Evolutionary conservation across 768 basidiomycete species (phyloP), one percentile per base, ranked within the genome.

Genomic region (Crepidotus variabilis): DNA sequence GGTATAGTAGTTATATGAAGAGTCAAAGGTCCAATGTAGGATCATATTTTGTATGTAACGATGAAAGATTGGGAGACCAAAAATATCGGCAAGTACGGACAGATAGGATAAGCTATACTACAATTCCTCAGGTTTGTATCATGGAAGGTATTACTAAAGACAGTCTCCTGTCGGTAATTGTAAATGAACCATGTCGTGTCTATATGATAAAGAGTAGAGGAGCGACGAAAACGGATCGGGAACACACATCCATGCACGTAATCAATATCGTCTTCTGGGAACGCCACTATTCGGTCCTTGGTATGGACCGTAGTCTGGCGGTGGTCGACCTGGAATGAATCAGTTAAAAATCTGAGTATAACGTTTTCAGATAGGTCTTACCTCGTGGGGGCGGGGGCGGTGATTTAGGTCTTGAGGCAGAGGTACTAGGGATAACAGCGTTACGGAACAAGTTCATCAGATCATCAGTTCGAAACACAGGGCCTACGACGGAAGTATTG

Each of bases 401-500:
- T 11, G 86, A 82, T 52, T 81, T 81, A 2, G 78, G 71, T 60
- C 68, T 54, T 8, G 28, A 28, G 10, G 80, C 75, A 47, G 71
- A 68, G 47, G 68, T 79, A 57, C 84, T 86, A 0, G 92, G 90
- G 54, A 94, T 91, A 32, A 88, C 84, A 49, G 91, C 89, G 64
- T 84, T 90, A 34, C 85, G 80, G 70, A 97, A 87, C 28, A 93
- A 66, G 58, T 87, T 86, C 85, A 98, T 88, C 36, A 96, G 75
- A 69, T 96, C 94, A 28, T 97, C 94, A 1, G 89, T 87, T 55
- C 91, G 80, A 74, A 96, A 96, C 36, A 92, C 81, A 8, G 94
- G 94, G 3, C 94, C 94, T 95, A 61, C 20, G 62, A 23, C 8
- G 28, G 28, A 28, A 53, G 48, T 14, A 46, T 46, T n/a, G 48